Evolutionary conservation across 805 yeast genomes (phyloP).

Genomic region (Tetrapisispora taiwanensis): DNA sequence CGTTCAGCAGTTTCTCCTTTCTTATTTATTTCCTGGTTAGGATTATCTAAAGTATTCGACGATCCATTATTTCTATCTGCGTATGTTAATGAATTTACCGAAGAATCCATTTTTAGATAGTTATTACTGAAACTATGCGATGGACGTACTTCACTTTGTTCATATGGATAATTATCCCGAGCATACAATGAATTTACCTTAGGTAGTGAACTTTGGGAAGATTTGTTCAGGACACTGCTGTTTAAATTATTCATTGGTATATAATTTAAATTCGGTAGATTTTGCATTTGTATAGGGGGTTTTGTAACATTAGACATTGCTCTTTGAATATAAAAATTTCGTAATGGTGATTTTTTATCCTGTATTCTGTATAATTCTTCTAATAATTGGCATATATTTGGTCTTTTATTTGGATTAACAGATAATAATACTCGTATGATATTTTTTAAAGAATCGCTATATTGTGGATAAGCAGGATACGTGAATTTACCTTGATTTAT

Average conservation of each 20-base stretch:
- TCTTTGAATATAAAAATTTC: conserved; percentile 29
- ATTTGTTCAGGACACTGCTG: background rate
- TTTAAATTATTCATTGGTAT: background rate
- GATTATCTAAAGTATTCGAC: too few species aligned
- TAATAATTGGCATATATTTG: conserved; percentile 60
- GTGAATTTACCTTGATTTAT: conserved; percentile 48
- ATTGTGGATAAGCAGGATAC: conserved; percentile 46
- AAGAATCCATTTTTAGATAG: background rate
- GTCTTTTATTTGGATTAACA: conserved; percentile 61
- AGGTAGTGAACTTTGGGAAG: background rate
- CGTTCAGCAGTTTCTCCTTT: background rate
- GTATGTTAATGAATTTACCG: too few species aligned
- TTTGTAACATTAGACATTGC: conserved; percentile 1
- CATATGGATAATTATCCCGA: too few species aligned
- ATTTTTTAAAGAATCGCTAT: conserved; percentile 53
- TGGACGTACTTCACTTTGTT: background rate
- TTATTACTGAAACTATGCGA: background rate
- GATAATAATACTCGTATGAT: conserved; percentile 51
- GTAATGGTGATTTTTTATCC: conserved; percentile 36
- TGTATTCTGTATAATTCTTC: conserved; percentile 59
- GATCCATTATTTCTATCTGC: too few species aligned
- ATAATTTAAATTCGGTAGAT: background rate
- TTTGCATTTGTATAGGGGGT: background rate
- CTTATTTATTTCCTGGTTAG: background rate
- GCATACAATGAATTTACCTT: background rate